Percentiles rank a stretch among this genome's conserved stretches.
These are phyloP conservation scores for Phytophthora pinifolia DNA, from an alignment of 352 stramenopile species.

Conservation along the genomic window DNA sequence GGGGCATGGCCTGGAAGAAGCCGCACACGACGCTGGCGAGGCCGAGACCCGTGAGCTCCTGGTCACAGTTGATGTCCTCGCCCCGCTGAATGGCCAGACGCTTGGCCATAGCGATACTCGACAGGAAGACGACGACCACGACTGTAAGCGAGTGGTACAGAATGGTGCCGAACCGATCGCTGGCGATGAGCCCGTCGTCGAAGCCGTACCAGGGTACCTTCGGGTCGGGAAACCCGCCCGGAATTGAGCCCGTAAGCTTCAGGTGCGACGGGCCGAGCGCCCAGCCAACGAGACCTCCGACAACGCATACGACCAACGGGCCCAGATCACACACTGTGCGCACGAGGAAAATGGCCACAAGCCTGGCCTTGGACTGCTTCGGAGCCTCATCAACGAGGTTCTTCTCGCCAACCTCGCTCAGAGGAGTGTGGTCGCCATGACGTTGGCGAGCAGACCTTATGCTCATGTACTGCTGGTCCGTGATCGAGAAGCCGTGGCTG, in stretches of 20 bases:
- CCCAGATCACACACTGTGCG: constrained; percentile 60
- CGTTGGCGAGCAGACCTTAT: constrained; percentile 30
- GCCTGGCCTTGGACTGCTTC: constrained; percentile 9
- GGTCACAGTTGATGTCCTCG: constrained; percentile 64
- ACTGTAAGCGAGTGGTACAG: constrained; percentile 69
- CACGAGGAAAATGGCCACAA: constrained; percentile 33
- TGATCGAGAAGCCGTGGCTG: constrained; percentile 43
- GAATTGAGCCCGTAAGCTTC: constrained; percentile 69
- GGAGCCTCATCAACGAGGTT: neutral
- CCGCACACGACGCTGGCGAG: constrained; percentile 79
- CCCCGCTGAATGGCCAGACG: constrained; percentile 68
- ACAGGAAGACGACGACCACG: constrained; percentile 85
- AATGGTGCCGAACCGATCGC: constrained; percentile 48
- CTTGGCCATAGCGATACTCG: constrained; percentile 89
- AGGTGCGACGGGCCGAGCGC: constrained; percentile 55
- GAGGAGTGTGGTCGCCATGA: constrained; percentile 5
- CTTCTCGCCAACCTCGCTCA: constrained; percentile 16
- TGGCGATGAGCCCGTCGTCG: constrained; percentile 39
- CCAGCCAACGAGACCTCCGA: constrained; percentile 56
- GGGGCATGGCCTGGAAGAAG: constrained; percentile 89
- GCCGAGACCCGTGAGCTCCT: constrained; percentile 88
- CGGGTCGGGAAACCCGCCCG: constrained; percentile 56
- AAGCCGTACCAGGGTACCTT: constrained; percentile 58
- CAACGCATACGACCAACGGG: constrained; percentile 70
- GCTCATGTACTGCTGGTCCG: constrained; percentile 48